Conservation (phyloP, 208 protist species). For the Giardia duodenalis region DNA sequence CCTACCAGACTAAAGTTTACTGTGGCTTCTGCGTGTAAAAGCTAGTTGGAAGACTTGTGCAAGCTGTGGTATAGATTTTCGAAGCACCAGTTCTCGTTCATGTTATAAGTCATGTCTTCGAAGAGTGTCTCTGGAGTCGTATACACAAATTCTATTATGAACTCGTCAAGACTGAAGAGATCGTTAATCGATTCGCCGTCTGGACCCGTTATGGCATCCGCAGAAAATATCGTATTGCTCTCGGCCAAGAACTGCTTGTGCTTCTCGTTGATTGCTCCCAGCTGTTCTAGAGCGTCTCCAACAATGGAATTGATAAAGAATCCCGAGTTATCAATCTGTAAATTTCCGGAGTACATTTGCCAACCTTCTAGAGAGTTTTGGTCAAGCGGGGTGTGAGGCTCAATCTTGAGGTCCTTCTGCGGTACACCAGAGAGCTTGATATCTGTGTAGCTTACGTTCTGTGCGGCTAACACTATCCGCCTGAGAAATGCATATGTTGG, state of each 20-base stretch:
- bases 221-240: background rate
- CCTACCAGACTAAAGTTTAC: too few relatives aligned
- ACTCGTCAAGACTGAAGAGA: background rate
- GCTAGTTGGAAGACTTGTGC: too few relatives aligned
- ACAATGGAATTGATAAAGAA: background rate
- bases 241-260: background rate
- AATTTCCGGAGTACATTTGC: background rate
- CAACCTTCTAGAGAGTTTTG: too few relatives aligned
- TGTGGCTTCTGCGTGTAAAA: too few relatives aligned
- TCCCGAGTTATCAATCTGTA: background rate
- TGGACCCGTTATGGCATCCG: background rate
- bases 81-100: slow-evolving; percentile 2
- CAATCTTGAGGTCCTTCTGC: too few relatives aligned
- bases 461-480: background rate
- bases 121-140: background rate
- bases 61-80: background rate
- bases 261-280: background rate
- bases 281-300: background rate
- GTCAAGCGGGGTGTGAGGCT: too few relatives aligned
- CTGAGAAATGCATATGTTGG: background rate
- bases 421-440: background rate
- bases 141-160: background rate
- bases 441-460: too few relatives aligned
- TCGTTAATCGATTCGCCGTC: background rate
- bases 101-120: background rate